Conservation (phyloP, 768 basidiomycete genomes). For the Rhizopogon salebrosus region DNA sequence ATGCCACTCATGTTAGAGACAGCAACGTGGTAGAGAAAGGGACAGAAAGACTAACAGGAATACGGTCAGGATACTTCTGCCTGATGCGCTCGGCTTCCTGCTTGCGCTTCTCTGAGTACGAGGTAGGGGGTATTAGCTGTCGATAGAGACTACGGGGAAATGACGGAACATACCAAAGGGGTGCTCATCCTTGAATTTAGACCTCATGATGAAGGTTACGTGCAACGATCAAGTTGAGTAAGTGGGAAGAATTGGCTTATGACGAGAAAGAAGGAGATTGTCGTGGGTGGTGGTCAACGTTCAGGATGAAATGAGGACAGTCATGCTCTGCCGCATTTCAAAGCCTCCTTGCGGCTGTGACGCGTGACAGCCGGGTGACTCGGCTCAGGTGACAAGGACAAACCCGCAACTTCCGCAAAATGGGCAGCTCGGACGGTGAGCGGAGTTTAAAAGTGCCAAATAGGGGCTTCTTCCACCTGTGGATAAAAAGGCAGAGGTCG, state of each 20-base stretch:
- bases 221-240: conserved; percentile 3
- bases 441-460: no score
- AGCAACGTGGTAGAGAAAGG: conserved; percentile 1
- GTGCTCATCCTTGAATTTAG: conserved; percentile 99
- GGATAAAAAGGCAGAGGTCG: no score
- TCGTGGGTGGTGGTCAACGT: conserved; percentile 21
- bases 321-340: conserved; percentile 20
- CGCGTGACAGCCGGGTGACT: conserved; percentile 28
- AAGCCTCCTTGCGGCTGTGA: conserved; percentile 29
- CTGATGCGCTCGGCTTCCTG: conserved; percentile 97
- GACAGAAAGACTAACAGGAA: conserved; percentile 62
- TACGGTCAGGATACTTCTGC: conserved; percentile 98
- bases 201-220: conserved; percentile 55
- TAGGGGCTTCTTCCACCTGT: no score
- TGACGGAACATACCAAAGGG: conserved; percentile 70
- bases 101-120: conserved; percentile 95
- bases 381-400: background rate
- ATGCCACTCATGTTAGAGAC: conserved; percentile 8
- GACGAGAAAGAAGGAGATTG: conserved; percentile 6
- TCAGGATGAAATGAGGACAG: conserved; percentile 15
- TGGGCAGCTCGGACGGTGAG: no score
- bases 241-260: conserved; percentile 3
- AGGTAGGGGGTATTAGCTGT: conserved; percentile 12
- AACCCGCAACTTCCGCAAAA: background rate
- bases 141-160: conserved; percentile 27